These are phyloP conservation scores for Puccinellia tenuiflora DNA, from an alignment of 176 grass and related monocot species.

Conservation along the genomic window DNA sequence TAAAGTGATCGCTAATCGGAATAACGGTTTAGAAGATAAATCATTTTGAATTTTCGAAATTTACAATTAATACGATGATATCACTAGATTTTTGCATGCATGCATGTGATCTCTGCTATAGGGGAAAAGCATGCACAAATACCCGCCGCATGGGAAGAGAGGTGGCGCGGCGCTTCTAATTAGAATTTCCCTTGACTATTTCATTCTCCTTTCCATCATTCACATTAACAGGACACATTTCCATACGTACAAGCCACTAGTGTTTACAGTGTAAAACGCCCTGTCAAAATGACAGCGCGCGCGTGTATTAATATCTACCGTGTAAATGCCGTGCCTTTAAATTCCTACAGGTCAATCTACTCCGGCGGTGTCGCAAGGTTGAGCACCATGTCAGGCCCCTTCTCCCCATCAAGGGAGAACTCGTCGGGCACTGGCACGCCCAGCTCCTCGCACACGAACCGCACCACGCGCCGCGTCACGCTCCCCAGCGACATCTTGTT, in stretches of 20 bases:
- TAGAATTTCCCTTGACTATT: background rate
- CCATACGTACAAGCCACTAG: background rate
- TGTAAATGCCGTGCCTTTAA: background rate
- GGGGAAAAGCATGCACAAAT: too few relatives aligned
- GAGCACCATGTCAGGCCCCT: slow-evolving; percentile 85
- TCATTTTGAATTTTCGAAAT: too few relatives aligned
- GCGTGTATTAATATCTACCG: background rate
- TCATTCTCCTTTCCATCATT: background rate
- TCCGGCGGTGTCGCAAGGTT: slow-evolving; percentile 32
- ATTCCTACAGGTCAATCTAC: background rate
- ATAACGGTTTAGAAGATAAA: too few relatives aligned
- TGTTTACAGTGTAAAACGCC: background rate
- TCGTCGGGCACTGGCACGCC: slow-evolving; percentile 76
- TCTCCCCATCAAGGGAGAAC: slow-evolving; percentile 61
- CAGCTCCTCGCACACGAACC: slow-evolving; percentile 73
- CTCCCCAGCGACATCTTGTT: slow-evolving; percentile 81
- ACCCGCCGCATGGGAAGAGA: too few relatives aligned
- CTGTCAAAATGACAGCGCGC: background rate
- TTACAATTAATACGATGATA: too few relatives aligned
- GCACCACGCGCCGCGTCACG: slow-evolving; percentile 60
- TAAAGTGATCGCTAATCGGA: too few relatives aligned
- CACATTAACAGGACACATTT: background rate
- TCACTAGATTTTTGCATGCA: too few relatives aligned
- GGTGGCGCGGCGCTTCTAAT: too few relatives aligned
- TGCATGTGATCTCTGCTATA: too few relatives aligned